Base-by-base conservation (phyloP, 1,139 yeast species). In the Yamadazyma sp. region DNA sequence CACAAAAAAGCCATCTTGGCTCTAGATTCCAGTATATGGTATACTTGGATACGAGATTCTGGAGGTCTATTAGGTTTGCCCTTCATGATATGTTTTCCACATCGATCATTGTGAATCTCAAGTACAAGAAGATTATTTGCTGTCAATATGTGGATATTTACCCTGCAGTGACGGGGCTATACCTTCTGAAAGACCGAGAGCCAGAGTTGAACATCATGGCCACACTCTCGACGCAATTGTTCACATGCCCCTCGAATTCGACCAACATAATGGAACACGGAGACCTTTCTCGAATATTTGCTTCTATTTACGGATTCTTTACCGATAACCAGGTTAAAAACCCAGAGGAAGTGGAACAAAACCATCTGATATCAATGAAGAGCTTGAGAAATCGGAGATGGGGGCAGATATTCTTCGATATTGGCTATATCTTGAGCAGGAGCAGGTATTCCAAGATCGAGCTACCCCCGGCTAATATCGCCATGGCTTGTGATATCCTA, bases 81-180 rank as follows among this genome's bases (percentile, higher is more conserved):
- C 62, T 89, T 27, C 84, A 87, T 38, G 89, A 83, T 50, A 64
- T 89, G 48, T 81, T 82, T 51, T 77, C 87, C 35, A 73, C 86
- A 0, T 76, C 87, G 0, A 69, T 91, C 46, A 81, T 91, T 9
- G 79, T 92, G 5, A 82, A 81, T 48, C 70, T 79, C 39, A 65
- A 63, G 9, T 82, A 73, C 54, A 83, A 84, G 54, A 63, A 74
- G 23, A 66, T 81, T 24, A 66, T 88, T 32, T 85, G 88, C 9
- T 79, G 81, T 29, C 94, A 88, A 53, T 89, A 88, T 54, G 85
- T 89, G 32, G 95, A 88, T 50, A 69, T 88, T 1, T 89, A 91
- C 56, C 89, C 95, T 0, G 74, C 78, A 3, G 64, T 89, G n/a
- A 81, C 88, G 0, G 91, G 88, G 50, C 75, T 78, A 73, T 88